phyloP scores from a whole-genome alignment of 2,329 filamentous ascomycete species.

The Fusarium sp. region DNA sequence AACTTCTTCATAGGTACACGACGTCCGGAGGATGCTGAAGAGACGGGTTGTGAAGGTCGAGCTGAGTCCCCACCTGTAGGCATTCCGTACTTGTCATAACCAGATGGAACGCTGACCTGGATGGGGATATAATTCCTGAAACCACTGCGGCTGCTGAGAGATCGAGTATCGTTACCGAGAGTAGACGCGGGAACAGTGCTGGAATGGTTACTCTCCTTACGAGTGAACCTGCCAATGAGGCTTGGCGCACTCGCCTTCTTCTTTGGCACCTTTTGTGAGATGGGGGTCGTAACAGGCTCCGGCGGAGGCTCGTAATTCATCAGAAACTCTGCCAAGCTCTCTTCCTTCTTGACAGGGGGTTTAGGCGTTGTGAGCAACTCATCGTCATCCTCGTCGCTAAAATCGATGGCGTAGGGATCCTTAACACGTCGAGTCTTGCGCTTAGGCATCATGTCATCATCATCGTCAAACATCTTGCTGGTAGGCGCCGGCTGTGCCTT shows the following conservation, averaged over 20 bases:
- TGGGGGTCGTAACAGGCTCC: conserved; percentile 58
- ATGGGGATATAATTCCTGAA: conserved; percentile 67
- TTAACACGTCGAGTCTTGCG: conserved; percentile 83
- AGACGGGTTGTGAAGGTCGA: conserved; percentile 41
- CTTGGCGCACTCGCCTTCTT: conserved; percentile 77
- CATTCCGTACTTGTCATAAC: conserved; percentile 60
- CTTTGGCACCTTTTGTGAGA: conserved; percentile 62
- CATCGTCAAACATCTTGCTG: conserved; percentile 62
- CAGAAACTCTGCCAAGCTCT: conserved; percentile 82
- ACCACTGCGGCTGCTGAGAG: conserved; percentile 58
- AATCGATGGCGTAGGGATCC: conserved; percentile 95
- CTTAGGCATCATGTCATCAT: conserved; percentile 73
- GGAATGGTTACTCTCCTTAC: conserved; percentile 54
- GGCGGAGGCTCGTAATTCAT: conserved; percentile 77
- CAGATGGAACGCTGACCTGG: conserved; percentile 64
- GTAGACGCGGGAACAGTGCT: conserved; percentile 47
- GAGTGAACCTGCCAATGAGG: conserved; percentile 72
- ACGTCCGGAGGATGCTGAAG: conserved; percentile 55
- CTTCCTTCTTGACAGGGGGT: conserved; percentile 66
- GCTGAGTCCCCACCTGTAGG: conserved; percentile 45
- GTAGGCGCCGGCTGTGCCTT: conserved; percentile 52
- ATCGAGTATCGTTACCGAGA: conserved; percentile 52
- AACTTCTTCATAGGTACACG: conserved; percentile 71
- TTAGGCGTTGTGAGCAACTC: conserved; percentile 59
- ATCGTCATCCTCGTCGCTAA: conserved; percentile 75